Conservation (phyloP, 148 eudicot species). For the Fallopia convolvulus region DNA sequence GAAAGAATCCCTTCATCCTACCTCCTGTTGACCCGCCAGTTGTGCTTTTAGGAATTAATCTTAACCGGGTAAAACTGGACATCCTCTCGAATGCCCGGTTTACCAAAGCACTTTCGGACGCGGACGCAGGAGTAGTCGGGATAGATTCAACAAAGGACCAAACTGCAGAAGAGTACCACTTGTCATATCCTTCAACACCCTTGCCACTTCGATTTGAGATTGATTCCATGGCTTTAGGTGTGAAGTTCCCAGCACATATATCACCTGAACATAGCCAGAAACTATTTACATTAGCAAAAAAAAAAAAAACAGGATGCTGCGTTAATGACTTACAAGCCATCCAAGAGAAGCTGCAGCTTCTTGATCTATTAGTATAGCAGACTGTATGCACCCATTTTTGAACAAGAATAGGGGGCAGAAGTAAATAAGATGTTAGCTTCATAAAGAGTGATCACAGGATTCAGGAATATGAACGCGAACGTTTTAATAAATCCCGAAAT, state of each 20-base stretch:
- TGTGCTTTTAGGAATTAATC: constrained; percentile 26
- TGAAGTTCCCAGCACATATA: constrained; percentile 26
- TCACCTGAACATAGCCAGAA: constrained; percentile 68
- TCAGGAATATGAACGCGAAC: background rate
- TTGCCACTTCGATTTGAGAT: constrained; percentile 29
- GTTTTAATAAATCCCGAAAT: background rate
- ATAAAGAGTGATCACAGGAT: background rate
- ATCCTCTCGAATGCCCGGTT: constrained; percentile 64
- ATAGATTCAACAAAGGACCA: constrained; percentile 88
- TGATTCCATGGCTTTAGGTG: constrained; percentile 21
- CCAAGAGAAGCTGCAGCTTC: constrained; percentile 8
- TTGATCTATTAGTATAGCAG: background rate
- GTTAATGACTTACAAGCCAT: background rate
- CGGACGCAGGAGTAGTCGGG: constrained; percentile 91
- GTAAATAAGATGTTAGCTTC: background rate
- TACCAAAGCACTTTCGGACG: constrained; percentile 66
- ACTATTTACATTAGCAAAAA: constrained; percentile 40
- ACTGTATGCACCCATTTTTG: background rate
- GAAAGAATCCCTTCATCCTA: constrained; percentile 31
- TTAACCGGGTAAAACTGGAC: constrained; percentile 66
- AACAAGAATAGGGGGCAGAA: background rate
- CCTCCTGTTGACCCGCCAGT: constrained; percentile 16
- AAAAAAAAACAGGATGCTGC: background rate
- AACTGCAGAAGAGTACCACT: constrained; percentile 57
- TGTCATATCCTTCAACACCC: constrained; percentile 26